phyloP scores from a whole-genome alignment of 2,329 filamentous ascomycete genomes.

The Magnaporthales sp. region DNA sequence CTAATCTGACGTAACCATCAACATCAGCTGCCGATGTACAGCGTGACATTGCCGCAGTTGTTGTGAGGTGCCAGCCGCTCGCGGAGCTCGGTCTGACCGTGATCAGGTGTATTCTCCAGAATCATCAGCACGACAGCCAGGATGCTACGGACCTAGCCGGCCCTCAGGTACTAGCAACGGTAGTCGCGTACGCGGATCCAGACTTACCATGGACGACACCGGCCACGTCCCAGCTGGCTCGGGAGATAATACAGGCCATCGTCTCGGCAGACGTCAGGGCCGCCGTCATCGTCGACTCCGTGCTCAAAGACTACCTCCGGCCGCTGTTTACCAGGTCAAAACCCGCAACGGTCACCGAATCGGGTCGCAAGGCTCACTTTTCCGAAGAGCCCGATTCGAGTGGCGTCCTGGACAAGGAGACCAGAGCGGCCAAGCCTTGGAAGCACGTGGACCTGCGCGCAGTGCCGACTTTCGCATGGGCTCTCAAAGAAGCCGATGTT shows the following conservation, averaged over 20 bases:
- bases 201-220: slow-evolving; percentile 19
- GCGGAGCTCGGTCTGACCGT: slow-evolving; percentile 12
- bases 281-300: slow-evolving; percentile 39
- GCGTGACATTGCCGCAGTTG: background rate
- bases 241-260: slow-evolving; percentile 18
- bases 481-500: slow-evolving; percentile 41
- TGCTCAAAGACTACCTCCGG: slow-evolving; percentile 56
- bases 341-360: slow-evolving; percentile 42
- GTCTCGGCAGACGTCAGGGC: background rate
- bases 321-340: slow-evolving; percentile 55
- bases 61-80: slow-evolving; percentile 6
- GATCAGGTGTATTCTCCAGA: slow-evolving; percentile 8
- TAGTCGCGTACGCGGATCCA: slow-evolving; percentile 23
- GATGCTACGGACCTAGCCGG: slow-evolving; percentile 6
- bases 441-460: slow-evolving; percentile 44
- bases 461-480: slow-evolving; percentile 53
- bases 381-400: slow-evolving; percentile 26
- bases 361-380: slow-evolving; percentile 45
- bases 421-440: slow-evolving; percentile 47
- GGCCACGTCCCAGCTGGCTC: slow-evolving; percentile 20
- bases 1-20: background rate
- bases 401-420: slow-evolving; percentile 25
- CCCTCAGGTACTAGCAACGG: slow-evolving; percentile 19
- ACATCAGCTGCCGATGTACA: background rate
- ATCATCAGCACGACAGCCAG: background rate